Evolutionary conservation across 805 yeast genomes (phyloP).

Genomic region (Starmerella sp.): DNA sequence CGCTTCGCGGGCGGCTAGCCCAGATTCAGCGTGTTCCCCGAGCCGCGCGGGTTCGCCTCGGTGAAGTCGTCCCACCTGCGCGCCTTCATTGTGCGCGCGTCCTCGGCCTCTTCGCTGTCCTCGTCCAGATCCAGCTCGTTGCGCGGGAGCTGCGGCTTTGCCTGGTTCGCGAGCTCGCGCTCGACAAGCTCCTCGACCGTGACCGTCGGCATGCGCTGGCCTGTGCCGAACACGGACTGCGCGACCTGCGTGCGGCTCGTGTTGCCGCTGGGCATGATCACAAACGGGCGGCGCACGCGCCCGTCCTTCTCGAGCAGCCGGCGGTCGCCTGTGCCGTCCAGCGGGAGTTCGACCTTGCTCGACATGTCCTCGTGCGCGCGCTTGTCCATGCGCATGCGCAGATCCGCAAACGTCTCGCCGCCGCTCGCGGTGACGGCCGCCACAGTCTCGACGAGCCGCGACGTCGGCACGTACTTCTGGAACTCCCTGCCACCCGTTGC

Average conservation of each 20-base stretch:
- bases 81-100: constrained; percentile 57
- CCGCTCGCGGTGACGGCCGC: background rate
- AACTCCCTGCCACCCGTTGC: background rate
- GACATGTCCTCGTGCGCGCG: background rate
- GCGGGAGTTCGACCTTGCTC: background rate
- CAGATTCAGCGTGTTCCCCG: constrained; percentile 72
- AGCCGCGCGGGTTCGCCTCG: constrained; percentile 75
- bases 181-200: constrained; percentile 84
- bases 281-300: constrained; percentile 73
- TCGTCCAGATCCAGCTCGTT: constrained; percentile 28
- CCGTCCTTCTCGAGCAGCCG: constrained; percentile 40
- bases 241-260: constrained; percentile 36
- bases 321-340: background rate
- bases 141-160: constrained; percentile 24
- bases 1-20: constrained; percentile 32
- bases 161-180: constrained; percentile 74
- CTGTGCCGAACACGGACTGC: constrained; percentile 73
- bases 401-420: constrained; percentile 2
- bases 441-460: background rate
- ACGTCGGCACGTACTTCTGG: constrained; percentile 6
- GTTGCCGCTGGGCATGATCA: constrained; percentile 33
- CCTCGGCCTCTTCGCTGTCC: constrained; percentile 55
- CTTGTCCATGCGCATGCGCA: background rate
- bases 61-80: constrained; percentile 91
- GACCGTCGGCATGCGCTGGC: constrained; percentile 89